Base-by-base conservation (phyloP, 768 basidiomycete genomes). In the Galerina sulciceps region DNA sequence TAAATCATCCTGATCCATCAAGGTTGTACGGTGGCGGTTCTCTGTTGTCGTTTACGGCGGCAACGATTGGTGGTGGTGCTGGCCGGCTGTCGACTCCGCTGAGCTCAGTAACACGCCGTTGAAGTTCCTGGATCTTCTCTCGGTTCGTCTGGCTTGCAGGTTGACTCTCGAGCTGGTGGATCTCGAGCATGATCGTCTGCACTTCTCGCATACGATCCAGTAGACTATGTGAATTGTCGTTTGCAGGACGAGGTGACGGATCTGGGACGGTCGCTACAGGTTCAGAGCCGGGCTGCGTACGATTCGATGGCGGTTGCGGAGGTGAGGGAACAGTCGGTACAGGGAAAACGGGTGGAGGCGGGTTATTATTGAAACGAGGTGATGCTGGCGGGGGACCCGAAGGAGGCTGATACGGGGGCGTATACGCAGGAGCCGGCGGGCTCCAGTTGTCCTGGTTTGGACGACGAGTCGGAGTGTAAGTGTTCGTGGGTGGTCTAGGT, bases 161-260 rank as follows among this genome's bases (percentile, higher is more conserved):
- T 20, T 61, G 49, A 11, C 46, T 55, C 31, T 64, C 63, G 22
- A 64, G 50, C 3, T 26, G 48, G 22, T 64, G 63, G 15, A 64
- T 64, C 34, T 64, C 57, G 3, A 64, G 49, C 57, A 64, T 64
- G 14, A 64, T 42, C 2, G 8, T 53, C 53, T 64, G 63, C 0
- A 64, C 63, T 40, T 61, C 57, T 3, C 55, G 43, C 63, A 64
- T 64, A 8, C 63, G 41, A 10, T 64, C 63, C 11, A 64, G 46
- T 17, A 64, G 44, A 15, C 17, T 57, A 31, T 37, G 17, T 48
- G 18, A 42, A 31, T 8, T 8, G 26, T 31, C 26, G 5, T 31
- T 8, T 31, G 4, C 26, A 5, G 18, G 43, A 6, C 14, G 23
- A 10, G 36, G 26, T 17, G 14, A 37, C 31, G 31, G n/a, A 15